phyloP scores from a whole-genome alignment of 768 basidiomycete species.

The Porpolomopsis calyptriformis region DNA sequence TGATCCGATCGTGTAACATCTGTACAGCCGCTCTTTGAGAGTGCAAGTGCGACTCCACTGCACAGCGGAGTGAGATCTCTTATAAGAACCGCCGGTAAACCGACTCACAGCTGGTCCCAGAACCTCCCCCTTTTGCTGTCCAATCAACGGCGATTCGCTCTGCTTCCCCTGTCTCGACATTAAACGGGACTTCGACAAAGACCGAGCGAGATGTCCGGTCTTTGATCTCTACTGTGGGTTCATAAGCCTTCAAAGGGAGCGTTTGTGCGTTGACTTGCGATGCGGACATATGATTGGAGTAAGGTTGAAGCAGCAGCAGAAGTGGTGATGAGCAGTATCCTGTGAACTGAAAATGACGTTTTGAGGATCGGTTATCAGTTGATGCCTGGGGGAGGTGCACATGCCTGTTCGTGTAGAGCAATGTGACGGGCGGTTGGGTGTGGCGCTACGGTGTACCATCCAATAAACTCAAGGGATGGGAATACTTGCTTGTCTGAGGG shows the following conservation, averaged over 20 bases:
- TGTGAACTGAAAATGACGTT: conserved; percentile 52
- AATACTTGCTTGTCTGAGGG: conserved; percentile 91
- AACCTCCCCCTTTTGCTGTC: conserved; percentile 78
- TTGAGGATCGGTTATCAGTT: background rate
- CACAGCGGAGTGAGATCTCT: conserved; percentile 3
- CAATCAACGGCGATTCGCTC: conserved; percentile 98
- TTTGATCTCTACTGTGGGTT: conserved; percentile 78
- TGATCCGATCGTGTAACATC: conserved; percentile 90
- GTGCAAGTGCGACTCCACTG: conserved; percentile 85
- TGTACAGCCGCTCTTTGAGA: conserved; percentile 91
- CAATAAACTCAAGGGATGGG: conserved; percentile 92
- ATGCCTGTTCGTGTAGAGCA: conserved; percentile 75
- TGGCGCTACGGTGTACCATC: conserved; percentile 91
- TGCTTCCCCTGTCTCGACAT: conserved; percentile 94
- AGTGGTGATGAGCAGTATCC: conserved; percentile 82
- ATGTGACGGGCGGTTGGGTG: conserved; percentile 67
- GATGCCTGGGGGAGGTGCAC: conserved; percentile 11
- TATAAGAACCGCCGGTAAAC: background rate
- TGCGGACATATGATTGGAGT: conserved; percentile 31
- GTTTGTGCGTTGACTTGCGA: conserved; percentile 54
- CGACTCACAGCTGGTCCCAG: conserved; percentile 65
- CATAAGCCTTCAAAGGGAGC: conserved; percentile 89
- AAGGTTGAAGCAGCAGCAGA: conserved; percentile 65
- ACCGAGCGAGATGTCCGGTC: conserved; percentile 67
- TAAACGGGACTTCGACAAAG: conserved; percentile 78